Base-by-base conservation (phyloP, 1,284 basidiomycete genomes). In the Sphagnurus paluster region DNA sequence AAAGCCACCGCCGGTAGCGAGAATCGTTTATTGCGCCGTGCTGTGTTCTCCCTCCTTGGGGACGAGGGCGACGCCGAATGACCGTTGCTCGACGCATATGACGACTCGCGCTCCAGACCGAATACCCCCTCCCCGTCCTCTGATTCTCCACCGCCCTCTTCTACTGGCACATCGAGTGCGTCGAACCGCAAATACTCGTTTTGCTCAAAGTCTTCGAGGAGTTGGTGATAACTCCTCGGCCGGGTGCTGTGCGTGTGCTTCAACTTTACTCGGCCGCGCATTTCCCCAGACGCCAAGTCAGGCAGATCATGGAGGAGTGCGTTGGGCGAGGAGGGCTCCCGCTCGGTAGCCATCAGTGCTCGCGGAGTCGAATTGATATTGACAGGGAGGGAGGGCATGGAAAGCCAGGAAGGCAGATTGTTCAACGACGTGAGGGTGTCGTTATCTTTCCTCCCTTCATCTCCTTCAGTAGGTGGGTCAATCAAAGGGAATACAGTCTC, bases 401-500 rank as follows among this genome's bases (percentile, higher is more conserved):
- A 74, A n/a, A 79, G 60, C 62, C 78, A 80, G 3, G 77, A 75
- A 44, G 77, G 78, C 39, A 84, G 67, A 30, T 73, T 72, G 2
- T 75, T 73, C 6, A 84, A 62, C 1, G 81, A 70, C 2, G 67
- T 61, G 16, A 73, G 62, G 1, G 72, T 69, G 50, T 66, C 56
- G 10, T 44, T 46, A 23, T 49, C 48, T n/a, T 46, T 52, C 23
- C 43, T 28, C 19, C 34, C 43, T 11, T 46, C 50, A 25, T 20
- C 29, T 14, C 45, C 39, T n/a, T 14, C 17, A 5, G 46, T 49
- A 10, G 59, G 54, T 1, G 70, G 59, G 17, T 79, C 74, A 11
- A 84, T 59, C n/a, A 88, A 42, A 2, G 87, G 84, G 55, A 95
- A 95, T 10, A 92, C 85, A 10, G 85, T 80, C 54, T 92, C 87